Evolutionary conservation across 441 rosid genomes (phyloP), one percentile per base, ranked within the genome.

Genomic region (Aleurites moluccanus): DNA sequence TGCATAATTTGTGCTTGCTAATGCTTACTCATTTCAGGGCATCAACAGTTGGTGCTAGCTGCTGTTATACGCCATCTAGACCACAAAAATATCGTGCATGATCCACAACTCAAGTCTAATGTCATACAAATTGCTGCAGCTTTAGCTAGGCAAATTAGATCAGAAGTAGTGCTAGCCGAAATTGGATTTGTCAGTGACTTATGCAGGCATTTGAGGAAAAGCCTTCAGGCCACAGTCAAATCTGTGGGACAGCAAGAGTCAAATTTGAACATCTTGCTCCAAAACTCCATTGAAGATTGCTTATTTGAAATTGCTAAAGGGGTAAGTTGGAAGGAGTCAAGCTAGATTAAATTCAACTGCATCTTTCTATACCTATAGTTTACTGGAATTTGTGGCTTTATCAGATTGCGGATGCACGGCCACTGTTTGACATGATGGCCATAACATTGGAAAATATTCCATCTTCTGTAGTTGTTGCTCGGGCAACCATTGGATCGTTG

Each of bases 121-220:
- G 87, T 91, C 69, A 75, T 90, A 75, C 91, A 85, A 88, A 89
- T 91, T 80, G 96, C 96, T 56, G 87, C 97, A 55, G 84, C 86
- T 79, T 82, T 96, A 74, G 95, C 92, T 57, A 85, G 86, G 85
- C 92, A 92, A 83, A 88, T 94, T 73, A 84, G 97, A 86, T 86
- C 93, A 53, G 87, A 82, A 76, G 81, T 82, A 15, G 84, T 77
- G 81, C 92, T 94, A 44, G 79, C 86, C 27, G 99, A 96, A 80
- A 82, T 87, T 77, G 90, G 90, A 70, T 91, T 88, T 80, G 93
- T 96, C 60, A 89, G 92, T 73, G 98, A 96, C 79, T 82, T 96
- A 70, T 94, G 98, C 81, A 88, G 97, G 82, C 99, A 96, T 90
- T 77, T 96, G 78, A 84, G 99, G 80, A 96, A 92, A 86, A 90